These are phyloP conservation scores for Vinca minor DNA, from an alignment of 257 asterid genomes.

Conservation along the genomic window DNA sequence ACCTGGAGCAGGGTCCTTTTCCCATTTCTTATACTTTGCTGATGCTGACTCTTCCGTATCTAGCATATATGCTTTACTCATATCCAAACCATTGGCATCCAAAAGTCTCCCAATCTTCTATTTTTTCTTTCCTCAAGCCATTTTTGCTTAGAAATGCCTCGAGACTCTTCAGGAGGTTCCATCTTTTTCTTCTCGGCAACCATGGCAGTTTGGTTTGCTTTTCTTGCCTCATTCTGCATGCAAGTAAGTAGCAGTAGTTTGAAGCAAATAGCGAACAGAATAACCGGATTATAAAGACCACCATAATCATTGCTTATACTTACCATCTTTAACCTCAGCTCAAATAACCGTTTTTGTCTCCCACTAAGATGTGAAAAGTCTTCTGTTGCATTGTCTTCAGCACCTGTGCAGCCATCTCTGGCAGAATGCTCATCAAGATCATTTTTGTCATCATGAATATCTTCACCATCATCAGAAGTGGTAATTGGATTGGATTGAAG, in stretches of 20 bases:
- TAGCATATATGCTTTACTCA: no score
- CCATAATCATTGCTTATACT: constrained; percentile 4
- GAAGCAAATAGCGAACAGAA: background rate
- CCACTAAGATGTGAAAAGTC: constrained; percentile 54
- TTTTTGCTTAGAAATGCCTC: constrained; percentile 92
- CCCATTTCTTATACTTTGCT: no score
- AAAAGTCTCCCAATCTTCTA: no score
- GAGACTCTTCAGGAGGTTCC: constrained; percentile 67
- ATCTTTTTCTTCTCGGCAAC: constrained; percentile 70
- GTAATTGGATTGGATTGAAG: constrained; percentile 17
- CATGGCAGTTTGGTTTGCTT: constrained; percentile 89
- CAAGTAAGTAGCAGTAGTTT: constrained; percentile 14
- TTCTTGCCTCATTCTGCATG: constrained; percentile 69
- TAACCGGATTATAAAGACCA: background rate
- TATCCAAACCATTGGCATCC: no score
- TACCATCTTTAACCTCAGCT: constrained; percentile 81
- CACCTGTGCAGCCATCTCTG: constrained; percentile 32
- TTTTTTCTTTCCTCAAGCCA: no score
- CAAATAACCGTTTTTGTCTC: constrained; percentile 61
- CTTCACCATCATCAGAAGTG: constrained; percentile 28
- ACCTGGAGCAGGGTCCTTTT: no score
- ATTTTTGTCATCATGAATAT: constrained; percentile 25
- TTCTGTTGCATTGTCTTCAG: constrained; percentile 25
- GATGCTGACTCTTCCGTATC: no score
- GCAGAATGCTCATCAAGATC: constrained; percentile 24